Percentiles rank a stretch among this genome's conserved stretches.
Conservation (phyloP, 176 grass and related monocot genomes). For the Stipa capillata region DNA sequence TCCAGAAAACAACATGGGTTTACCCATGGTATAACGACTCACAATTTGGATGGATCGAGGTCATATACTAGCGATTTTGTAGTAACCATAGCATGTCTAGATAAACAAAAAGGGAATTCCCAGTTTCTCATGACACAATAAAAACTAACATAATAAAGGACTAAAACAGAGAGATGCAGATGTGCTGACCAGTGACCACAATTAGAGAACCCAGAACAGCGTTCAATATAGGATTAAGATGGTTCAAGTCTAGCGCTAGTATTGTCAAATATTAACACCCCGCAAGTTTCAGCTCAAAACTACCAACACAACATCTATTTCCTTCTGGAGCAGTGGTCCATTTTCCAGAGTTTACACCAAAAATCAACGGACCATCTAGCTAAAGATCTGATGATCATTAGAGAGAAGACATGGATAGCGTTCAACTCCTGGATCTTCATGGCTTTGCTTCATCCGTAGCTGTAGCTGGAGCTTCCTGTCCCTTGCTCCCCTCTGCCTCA, state of each 20-base stretch:
- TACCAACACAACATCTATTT: conserved; percentile 6
- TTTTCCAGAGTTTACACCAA: conserved; percentile 17
- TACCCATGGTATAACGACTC: no score
- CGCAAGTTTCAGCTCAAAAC: neutral
- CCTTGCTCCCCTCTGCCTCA: conserved; percentile 1
- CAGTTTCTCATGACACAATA: neutral
- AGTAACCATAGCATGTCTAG: neutral
- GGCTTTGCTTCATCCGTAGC: conserved; percentile 12
- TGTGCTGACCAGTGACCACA: neutral
- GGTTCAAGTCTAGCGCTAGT: no score
- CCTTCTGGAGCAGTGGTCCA: neutral
- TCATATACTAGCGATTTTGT: no score
- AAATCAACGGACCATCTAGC: conserved; percentile 1
- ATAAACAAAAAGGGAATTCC: neutral
- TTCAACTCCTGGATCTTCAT: neutral
- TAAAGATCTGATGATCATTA: neutral
- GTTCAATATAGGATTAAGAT: neutral
- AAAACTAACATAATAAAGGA: neutral
- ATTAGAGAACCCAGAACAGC: neutral
- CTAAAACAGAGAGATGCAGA: neutral
- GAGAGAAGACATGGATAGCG: neutral
- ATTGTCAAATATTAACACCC: neutral
- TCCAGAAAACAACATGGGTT: no score
- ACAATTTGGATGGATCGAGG: no score
- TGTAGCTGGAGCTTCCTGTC: conserved; percentile 1